Evolutionary conservation across 306 rosid species (phyloP), one percentile per base, ranked within the genome.

Genomic region (Trifolium dubium): DNA sequence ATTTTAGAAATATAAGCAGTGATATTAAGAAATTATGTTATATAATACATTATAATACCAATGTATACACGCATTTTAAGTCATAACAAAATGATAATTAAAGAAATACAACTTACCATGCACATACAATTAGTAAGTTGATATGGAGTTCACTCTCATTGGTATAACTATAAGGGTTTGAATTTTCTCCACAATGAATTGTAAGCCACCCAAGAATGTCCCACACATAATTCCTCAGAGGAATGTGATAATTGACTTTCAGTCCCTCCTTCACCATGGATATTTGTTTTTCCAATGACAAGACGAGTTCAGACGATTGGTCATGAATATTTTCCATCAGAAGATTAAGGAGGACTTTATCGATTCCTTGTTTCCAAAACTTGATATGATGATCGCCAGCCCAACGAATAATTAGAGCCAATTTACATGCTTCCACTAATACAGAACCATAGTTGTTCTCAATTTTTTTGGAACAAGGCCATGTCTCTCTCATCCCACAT

Each of bases 121-220:
- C 90, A 83, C 85, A 86, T 47, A 75, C 63, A 30, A 93, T 87
- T 50, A 93, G 91, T 46, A 82, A 39, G 80, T 85, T 85, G 67
- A 88, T 71, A 76, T 69, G 69, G 81, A 74, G 70, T 37, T 83
- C 82, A 50, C 70, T 86, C 73, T 77, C 84, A 70, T 63, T 69
- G 5, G 68, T 63, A 41, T 41, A 19, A 54, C 32, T 19, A 28
- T 18, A 44, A 39, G 84, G 86, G 75, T 84, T 71, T 69, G 89
- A 85, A 77, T 79, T 90, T 85, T 86, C 89, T 72, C 79, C 79
- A 53, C 83, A 85, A 71, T 91, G 92, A 62, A 82, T 75, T 34
- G 81, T 84, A 75, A 93, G 93, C 86, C 90, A 88, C 76, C 98
- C 97, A 51, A 93, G 92, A 86, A 89, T 89, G 81, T 93, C 91